A percentile compares a stretch with the other conserved stretches of the same genome.
Evolutionary conservation across 257 asterid genomes (phyloP).

Genomic region (Nicotiana tabacum): DNA sequence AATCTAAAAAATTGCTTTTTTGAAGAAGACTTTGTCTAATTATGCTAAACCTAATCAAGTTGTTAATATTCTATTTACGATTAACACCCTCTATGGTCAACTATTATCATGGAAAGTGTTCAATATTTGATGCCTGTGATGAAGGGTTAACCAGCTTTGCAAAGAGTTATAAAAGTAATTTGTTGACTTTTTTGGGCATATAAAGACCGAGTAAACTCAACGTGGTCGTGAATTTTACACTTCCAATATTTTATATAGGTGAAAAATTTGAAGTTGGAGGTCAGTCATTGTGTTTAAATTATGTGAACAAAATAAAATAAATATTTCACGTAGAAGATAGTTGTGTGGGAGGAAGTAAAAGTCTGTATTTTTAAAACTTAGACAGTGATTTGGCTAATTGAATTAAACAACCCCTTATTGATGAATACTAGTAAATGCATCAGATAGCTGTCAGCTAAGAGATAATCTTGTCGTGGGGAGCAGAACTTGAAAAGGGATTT

Average conservation of each 20-base stretch:
- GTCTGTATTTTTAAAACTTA: background rate
- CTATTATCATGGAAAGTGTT: background rate
- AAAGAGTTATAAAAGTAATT: background rate
- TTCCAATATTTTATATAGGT: background rate
- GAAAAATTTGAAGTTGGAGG: background rate
- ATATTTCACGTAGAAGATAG: background rate
- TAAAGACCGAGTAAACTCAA: background rate
- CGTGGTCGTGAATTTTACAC: background rate
- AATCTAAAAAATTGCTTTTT: background rate
- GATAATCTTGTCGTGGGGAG: background rate
- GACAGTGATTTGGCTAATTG: background rate
- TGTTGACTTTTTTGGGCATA: background rate
- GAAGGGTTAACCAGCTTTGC: background rate
- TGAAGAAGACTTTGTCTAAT: background rate
- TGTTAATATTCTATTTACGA: background rate
- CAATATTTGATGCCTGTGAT: background rate
- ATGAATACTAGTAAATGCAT: background rate
- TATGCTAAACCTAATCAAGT: background rate
- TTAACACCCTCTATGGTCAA: background rate
- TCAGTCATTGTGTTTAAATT: background rate
- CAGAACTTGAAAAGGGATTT: background rate
- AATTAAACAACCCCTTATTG: background rate
- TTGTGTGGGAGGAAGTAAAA: background rate
- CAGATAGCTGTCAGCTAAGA: background rate
- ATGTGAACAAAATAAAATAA: slow-evolving; percentile 1